A percentile compares a stretch with the other conserved stretches of the same genome.
Conservation (phyloP, 1,284 basidiomycete genomes). For the Fomitopsis betulina region DNA sequence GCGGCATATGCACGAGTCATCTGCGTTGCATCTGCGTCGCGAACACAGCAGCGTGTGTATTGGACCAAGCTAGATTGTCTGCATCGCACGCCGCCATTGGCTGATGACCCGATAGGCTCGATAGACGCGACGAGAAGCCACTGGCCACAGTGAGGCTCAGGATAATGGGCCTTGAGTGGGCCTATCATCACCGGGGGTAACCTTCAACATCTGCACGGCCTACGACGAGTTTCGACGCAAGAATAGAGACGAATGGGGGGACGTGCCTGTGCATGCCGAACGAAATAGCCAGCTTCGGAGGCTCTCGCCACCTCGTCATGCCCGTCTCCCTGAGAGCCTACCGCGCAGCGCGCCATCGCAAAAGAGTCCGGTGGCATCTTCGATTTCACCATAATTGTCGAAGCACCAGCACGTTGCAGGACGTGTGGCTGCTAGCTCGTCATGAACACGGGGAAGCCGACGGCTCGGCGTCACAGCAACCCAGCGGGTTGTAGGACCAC, state of each 20-base stretch:
- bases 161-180: neutral
- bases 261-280: neutral
- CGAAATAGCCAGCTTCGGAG: neutral
- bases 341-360: neutral
- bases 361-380: neutral
- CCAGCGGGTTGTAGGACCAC: neutral
- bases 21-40: neutral
- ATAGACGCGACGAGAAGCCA: neutral
- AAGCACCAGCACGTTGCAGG: neutral
- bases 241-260: neutral
- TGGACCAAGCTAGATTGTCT: slow-evolving; percentile 1
- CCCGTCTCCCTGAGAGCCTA: neutral
- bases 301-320: neutral
- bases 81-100: neutral
- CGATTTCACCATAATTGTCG: neutral
- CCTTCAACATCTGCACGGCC: neutral
- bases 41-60: neutral
- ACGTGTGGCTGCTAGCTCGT: neutral
- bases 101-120: neutral
- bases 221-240: neutral
- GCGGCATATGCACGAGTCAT: neutral
- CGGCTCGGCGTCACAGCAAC: neutral
- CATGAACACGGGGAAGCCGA: neutral
- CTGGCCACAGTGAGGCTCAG: neutral
- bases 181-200: neutral